Evolutionary conservation across 805 yeast species (phyloP).

Genomic region (Candida pseudoglaebosa): DNA sequence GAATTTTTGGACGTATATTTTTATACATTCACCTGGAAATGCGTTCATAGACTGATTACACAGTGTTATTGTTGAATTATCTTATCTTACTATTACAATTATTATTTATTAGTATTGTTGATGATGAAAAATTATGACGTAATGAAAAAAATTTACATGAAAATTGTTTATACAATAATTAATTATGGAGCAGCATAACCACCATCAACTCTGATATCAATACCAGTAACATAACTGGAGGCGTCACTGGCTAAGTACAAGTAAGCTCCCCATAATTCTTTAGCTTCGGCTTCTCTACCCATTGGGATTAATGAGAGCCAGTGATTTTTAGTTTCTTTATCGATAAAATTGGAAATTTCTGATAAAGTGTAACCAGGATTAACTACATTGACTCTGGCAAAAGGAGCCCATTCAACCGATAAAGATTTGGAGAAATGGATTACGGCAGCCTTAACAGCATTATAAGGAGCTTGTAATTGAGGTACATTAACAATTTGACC

Average conservation of each 20-base stretch:
- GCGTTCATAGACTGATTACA: too few relatives aligned
- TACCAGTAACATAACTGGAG: constrained; percentile 71
- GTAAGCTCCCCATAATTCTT: constrained; percentile 77
- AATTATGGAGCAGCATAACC: constrained; percentile 42
- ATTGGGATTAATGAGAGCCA: constrained; percentile 47
- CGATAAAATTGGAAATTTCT: constrained; percentile 14
- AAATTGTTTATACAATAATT: too few relatives aligned
- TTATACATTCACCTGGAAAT: too few relatives aligned
- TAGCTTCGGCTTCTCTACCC: constrained; percentile 71
- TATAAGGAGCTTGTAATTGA: constrained; percentile 37
- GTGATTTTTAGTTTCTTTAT: constrained; percentile 10
- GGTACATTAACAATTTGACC: constrained; percentile 40
- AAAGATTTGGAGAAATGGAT: constrained; percentile 34
- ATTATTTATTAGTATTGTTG: too few relatives aligned
- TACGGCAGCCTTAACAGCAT: constrained; percentile 40
- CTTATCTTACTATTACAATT: too few relatives aligned
- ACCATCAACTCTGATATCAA: constrained; percentile 74
- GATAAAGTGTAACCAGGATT: constrained; percentile 32
- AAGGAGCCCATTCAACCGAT: constrained; percentile 42
- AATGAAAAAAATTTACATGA: too few relatives aligned
- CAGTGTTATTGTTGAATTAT: too few relatives aligned
- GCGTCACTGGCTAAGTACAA: constrained; percentile 77
- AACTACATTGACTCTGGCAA: constrained; percentile 34
- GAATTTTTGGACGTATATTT: too few relatives aligned
- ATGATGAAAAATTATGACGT: too few relatives aligned